Conservation (phyloP, 2,329 filamentous ascomycete species). For the Ilyonectria sp. region DNA sequence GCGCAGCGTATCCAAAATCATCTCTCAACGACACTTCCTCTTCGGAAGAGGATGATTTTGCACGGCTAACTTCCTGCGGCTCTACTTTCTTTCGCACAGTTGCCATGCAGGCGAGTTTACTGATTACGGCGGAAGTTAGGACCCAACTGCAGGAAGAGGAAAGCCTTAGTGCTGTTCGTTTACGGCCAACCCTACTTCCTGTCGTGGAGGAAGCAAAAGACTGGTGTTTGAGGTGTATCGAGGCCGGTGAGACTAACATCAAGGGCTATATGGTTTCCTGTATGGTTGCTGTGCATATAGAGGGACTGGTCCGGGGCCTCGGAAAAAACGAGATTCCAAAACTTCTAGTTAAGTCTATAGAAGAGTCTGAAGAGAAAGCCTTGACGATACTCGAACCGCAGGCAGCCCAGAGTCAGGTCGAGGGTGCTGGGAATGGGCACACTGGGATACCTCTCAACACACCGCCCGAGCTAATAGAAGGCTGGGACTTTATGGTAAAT, state of each 20-base stretch:
- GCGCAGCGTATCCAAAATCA: constrained; percentile 50
- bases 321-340: constrained; percentile 52
- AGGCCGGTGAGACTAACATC: constrained; percentile 68
- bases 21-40: not conserved
- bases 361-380: constrained; percentile 53
- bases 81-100: constrained; percentile 59
- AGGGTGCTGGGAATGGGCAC: not conserved
- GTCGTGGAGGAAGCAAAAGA: constrained; percentile 58
- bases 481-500: constrained; percentile 49
- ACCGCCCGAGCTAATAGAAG: constrained; percentile 30
- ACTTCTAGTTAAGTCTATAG: constrained; percentile 55
- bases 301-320: constrained; percentile 56
- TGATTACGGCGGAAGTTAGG: constrained; percentile 59
- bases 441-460: not conserved
- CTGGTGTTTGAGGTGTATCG: constrained; percentile 59
- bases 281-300: constrained; percentile 55
- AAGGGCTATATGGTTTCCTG: constrained; percentile 64
- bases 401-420: constrained; percentile 35
- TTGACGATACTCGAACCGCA: constrained; percentile 54
- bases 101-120: constrained; percentile 53
- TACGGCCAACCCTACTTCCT: constrained; percentile 59
- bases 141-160: constrained; percentile 59
- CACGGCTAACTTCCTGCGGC: constrained; percentile 56
- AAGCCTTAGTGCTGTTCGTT: constrained; percentile 51
- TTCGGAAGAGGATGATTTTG: constrained; percentile 50